Evolutionary conservation across 257 asterid genomes (phyloP).

Genomic region (Primulina tabacum): DNA sequence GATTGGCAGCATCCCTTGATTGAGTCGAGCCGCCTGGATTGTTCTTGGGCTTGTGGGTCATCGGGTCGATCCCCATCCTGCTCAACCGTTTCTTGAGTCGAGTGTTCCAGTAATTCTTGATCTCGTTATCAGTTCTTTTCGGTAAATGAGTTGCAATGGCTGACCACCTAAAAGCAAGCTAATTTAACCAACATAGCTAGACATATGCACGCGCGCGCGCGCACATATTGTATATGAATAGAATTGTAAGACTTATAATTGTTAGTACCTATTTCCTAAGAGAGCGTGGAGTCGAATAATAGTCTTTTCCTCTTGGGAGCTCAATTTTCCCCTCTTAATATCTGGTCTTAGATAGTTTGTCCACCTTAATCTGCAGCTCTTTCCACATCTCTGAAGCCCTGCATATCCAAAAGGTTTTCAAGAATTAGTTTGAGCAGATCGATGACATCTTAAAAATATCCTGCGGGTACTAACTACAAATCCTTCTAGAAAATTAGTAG

Average conservation of each 20-base stretch:
- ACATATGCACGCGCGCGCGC: too few species aligned
- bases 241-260: too few species aligned
- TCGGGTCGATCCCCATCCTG: constrained; percentile 39
- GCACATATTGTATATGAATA: too few species aligned
- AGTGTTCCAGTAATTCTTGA: constrained; percentile 42
- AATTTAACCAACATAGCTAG: too few species aligned
- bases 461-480: too few species aligned
- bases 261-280: background rate
- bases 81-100: constrained; percentile 28
- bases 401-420: background rate
- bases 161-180: constrained; percentile 23
- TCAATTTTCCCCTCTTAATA: background rate
- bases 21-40: constrained; percentile 12
- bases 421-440: too few species aligned
- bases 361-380: background rate
- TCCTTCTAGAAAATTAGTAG: too few species aligned
- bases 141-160: constrained; percentile 34
- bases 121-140: constrained; percentile 37
- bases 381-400: background rate
- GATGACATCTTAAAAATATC: too few species aligned
- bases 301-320: background rate
- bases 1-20: constrained; percentile 12
- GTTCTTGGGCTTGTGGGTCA: constrained; percentile 33
- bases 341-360: background rate
- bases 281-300: background rate